Conservation (phyloP, 1,139 yeast species). For the Nadsonia starkeyi-henricii region DNA sequence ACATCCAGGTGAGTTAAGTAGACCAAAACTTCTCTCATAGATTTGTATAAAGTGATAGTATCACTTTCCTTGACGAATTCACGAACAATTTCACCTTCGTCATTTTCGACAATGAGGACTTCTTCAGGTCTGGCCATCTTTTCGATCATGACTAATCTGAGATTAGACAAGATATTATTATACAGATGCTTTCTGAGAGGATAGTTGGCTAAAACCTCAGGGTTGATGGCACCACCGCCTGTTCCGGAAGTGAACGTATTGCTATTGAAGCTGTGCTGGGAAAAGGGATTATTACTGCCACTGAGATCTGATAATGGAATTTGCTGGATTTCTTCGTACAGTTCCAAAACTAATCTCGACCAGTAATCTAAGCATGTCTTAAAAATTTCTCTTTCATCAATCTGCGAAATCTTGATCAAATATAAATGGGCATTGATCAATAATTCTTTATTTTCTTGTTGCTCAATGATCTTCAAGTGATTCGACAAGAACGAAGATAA, state of each 20-base stretch:
- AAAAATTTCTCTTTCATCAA: conserved; percentile 91
- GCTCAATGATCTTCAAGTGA: conserved; percentile 65
- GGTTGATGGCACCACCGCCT: conserved; percentile 76
- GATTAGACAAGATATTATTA: conserved; percentile 55
- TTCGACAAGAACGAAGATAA: conserved; percentile 70
- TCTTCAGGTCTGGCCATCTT: conserved; percentile 98
- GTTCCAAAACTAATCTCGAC: conserved; percentile 66
- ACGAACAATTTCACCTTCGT: conserved; percentile 97
- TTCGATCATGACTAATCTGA: conserved; percentile 84
- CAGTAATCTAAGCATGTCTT: conserved; percentile 93
- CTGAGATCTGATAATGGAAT: conserved; percentile 52
- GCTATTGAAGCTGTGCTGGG: conserved; percentile 22
- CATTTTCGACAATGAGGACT: conserved; percentile 90
- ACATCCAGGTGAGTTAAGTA: conserved; percentile 93
- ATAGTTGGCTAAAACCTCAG: conserved; percentile 56
- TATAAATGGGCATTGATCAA: conserved; percentile 64
- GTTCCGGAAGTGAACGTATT: conserved; percentile 26
- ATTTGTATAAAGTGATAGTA: conserved; percentile 86
- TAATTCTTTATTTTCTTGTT: conserved; percentile 44
- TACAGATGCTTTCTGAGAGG: conserved; percentile 82
- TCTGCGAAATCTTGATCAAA: conserved; percentile 70
- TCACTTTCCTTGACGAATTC: conserved; percentile 95
- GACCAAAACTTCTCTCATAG: conserved; percentile 90
- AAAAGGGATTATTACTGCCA: conserved; percentile 32
- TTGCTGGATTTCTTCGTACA: conserved; percentile 75